phyloP scores from a whole-genome alignment of 2,329 filamentous ascomycete species.

The Alternaria hordeiaustralica region DNA sequence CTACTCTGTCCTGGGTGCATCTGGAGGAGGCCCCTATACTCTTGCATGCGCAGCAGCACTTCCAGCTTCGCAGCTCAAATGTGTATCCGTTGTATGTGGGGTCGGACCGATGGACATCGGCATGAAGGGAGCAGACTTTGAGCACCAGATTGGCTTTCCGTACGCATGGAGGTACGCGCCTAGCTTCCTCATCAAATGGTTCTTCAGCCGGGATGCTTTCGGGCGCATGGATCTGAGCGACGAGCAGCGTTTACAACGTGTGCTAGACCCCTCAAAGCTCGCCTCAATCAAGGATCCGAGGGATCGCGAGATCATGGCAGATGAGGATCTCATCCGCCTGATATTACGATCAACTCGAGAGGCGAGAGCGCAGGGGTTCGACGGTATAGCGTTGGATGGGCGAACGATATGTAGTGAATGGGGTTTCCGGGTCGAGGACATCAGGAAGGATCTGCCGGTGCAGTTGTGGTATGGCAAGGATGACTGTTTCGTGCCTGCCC shows the following conservation, averaged over 20 bases:
- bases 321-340: slow-evolving; percentile 29
- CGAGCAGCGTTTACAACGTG: slow-evolving; percentile 27
- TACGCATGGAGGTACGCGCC: slow-evolving; percentile 38
- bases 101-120: slow-evolving; percentile 47
- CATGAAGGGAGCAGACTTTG: slow-evolving; percentile 33
- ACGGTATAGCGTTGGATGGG: slow-evolving; percentile 40
- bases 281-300: slow-evolving; percentile 18
- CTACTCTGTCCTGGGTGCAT: slow-evolving; percentile 40
- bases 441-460: slow-evolving; percentile 44
- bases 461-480: slow-evolving; percentile 39
- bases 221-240: slow-evolving; percentile 44
- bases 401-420: slow-evolving; percentile 33
- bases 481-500: slow-evolving; percentile 43
- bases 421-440: slow-evolving; percentile 47
- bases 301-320: slow-evolving; percentile 30
- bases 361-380: slow-evolving; percentile 40
- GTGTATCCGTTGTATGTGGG: slow-evolving; percentile 36
- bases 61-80: slow-evolving; percentile 28
- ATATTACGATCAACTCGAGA: slow-evolving; percentile 28
- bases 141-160: slow-evolving; percentile 39
- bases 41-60: slow-evolving; percentile 37
- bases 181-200: slow-evolving; percentile 28
- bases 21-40: slow-evolving; percentile 43
- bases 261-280: neutral
- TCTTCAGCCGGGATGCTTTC: slow-evolving; percentile 23